phyloP scores from a whole-genome alignment of 805 yeast species.

The Grigorovia humatica region DNA sequence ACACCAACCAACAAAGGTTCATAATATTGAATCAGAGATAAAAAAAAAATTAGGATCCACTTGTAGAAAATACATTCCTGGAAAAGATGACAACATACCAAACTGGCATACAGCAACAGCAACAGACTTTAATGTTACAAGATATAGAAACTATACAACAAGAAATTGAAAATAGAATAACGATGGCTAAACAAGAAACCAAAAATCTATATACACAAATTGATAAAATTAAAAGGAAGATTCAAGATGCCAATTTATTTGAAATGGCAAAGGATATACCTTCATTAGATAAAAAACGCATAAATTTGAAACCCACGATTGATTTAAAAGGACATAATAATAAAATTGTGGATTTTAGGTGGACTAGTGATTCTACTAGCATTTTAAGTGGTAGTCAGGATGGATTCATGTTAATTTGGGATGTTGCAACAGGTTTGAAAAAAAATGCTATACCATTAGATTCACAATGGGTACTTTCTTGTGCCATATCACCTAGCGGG shows the following conservation, averaged over 20 bases:
- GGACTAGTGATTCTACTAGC: constrained; percentile 54
- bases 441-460: constrained; percentile 60
- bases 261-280: constrained; percentile 28
- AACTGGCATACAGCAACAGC: not conserved
- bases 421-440: constrained; percentile 60
- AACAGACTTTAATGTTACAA: constrained; percentile 3
- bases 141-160: constrained; percentile 12
- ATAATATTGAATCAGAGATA: not conserved
- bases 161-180: constrained; percentile 22
- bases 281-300: constrained; percentile 10
- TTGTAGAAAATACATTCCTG: not conserved
- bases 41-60: not conserved
- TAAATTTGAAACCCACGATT: constrained; percentile 31
- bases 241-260: constrained; percentile 37
- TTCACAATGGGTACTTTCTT: constrained; percentile 68
- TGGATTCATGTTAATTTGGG: constrained; percentile 80
- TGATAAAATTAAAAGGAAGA: constrained; percentile 32
- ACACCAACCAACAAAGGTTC: no score
- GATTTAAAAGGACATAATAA: constrained; percentile 49
- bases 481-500: constrained; percentile 63
- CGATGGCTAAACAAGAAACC: constrained; percentile 36
- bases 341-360: constrained; percentile 57
- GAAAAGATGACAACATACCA: not conserved
- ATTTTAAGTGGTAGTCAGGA: constrained; percentile 75
- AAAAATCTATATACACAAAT: constrained; percentile 40